Base-by-base conservation (phyloP, 176 grass and related monocot species). In the Metroxylon sagu region DNA sequence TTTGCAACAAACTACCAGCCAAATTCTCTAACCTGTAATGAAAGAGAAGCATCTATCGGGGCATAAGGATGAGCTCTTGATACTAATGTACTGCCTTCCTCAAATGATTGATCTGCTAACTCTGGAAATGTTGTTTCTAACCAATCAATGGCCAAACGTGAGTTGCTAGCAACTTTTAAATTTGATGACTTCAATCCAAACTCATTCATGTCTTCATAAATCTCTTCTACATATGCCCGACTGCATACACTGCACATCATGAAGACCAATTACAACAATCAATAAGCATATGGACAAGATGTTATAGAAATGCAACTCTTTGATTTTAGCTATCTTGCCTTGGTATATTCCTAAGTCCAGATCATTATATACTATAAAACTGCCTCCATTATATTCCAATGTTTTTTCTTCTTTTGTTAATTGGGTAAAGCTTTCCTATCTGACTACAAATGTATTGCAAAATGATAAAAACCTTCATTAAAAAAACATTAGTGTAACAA, bases 41-140 rank as follows among this genome's bases (percentile, higher is more conserved):
- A 61, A 51, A 97, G 73, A 71, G 93, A 97, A 74, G 80, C 83
- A 72, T 92, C 87, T 50, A 97, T 43, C 64, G 84, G 78, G 2
- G 87, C 84, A 70, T 88, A 97, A 59, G 87, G 68, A 80, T 76
- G 75, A 59, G 93, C 87, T 79, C 70, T 85, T 75, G 71, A 85
- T 67, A 88, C 72, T 59, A 78, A 70, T 18, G 63, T 30, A 10
- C 56, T 59, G 49, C 23, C 54, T 60, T 4, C 59, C 65, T 83
- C 68, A 73, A 65, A 71, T 61, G 80, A 75, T 72, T 79, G 83
- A 77, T 69, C 56, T 56, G 78, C 66, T 62, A 97, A 19, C 57
- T 97, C 87, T 54, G 93, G 87, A 78, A 91, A 97, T 21, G 81
- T 97, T 73, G 81, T 78, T 79, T 97, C 93, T 73, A 97, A 77